Evolutionary conservation across 306 rosid species (phyloP).

Genomic region (Cicer bijugum): DNA sequence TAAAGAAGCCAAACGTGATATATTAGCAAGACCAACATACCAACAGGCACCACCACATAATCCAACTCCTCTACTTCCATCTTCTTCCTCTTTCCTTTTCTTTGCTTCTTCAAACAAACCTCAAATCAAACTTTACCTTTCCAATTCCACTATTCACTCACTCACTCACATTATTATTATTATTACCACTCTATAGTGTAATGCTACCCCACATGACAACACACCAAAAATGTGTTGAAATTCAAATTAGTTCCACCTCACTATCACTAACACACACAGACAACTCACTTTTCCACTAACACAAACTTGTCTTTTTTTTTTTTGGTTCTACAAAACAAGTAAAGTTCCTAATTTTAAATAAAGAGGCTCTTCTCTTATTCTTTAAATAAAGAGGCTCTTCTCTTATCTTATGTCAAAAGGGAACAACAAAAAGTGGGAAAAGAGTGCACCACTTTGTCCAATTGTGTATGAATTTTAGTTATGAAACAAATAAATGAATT

Average conservation of each 20-base stretch:
- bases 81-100: not conserved
- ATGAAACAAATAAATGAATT: not conserved
- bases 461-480: slow-evolving; percentile 13
- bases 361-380: slow-evolving; percentile 13
- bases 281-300: no score
- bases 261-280: slow-evolving; percentile 11
- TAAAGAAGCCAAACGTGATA: slow-evolving; percentile 75
- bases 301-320: not conserved
- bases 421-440: not conserved
- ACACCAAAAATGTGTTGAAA: slow-evolving; percentile 12
- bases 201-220: not conserved
- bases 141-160: not conserved
- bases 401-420: not conserved
- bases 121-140: slow-evolving; percentile 40
- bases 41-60: slow-evolving; percentile 71
- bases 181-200: not conserved
- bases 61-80: slow-evolving; percentile 69
- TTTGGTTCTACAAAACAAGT: not conserved
- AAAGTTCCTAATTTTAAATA: not conserved
- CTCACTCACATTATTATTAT: not conserved
- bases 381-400: slow-evolving; percentile 7
- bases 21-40: slow-evolving; percentile 56
- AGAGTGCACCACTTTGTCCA: slow-evolving; percentile 27
- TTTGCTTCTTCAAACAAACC: not conserved
- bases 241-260: slow-evolving; percentile 2